Base-by-base conservation (phyloP, 768 basidiomycete genomes). In the Tulasnella sp. region DNA sequence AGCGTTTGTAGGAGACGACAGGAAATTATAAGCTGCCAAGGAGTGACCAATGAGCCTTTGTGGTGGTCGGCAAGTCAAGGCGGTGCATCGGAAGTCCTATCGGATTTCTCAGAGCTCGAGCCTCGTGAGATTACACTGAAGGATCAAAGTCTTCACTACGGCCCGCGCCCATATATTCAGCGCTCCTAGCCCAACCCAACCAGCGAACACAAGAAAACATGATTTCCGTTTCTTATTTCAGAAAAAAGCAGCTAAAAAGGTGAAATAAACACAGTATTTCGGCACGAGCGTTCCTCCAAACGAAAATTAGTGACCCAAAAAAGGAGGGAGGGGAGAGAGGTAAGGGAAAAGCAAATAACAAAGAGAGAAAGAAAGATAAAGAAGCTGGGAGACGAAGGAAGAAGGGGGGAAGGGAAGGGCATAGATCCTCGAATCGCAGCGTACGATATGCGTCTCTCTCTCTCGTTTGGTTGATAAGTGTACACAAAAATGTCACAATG, bases 251-350 rank as follows among this genome's bases (percentile, higher is more conserved):
- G 46, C 46, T 37, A 46, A 46, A 69, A 69, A 31, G 60, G 24
- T 69, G 31, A 28, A 69, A 69, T 69, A 37, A 69, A 69, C 64
- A 69, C 64, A 69, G 64, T 37, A 69, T 37, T 69, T 69, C 64
- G 64, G 14, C 64, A 69, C 64, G 8, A 69, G 28, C 22, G 24
- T 24, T 69, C 64, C 64, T 69, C 64, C 28, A 69, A 22, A 69
- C 64, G 64, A 28, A 69, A 28, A 69, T 37, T 37, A 69, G 54
- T 54, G 24, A 54, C 54, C 54, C 54, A 54, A 16, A 14, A 11
- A 60, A 34, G 20, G 14, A 37, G 34, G 64, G 34, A 20, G 64
- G 28, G 34, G 64, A 37, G 34, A 22, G 28, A 37, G 34, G 34
- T 24, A 69, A 69, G 34, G 12, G 2, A 34, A 69, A n/a, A n/a